Evolutionary conservation across 2,329 filamentous ascomycete species (phyloP).

Genomic region (Exophiala sp.): DNA sequence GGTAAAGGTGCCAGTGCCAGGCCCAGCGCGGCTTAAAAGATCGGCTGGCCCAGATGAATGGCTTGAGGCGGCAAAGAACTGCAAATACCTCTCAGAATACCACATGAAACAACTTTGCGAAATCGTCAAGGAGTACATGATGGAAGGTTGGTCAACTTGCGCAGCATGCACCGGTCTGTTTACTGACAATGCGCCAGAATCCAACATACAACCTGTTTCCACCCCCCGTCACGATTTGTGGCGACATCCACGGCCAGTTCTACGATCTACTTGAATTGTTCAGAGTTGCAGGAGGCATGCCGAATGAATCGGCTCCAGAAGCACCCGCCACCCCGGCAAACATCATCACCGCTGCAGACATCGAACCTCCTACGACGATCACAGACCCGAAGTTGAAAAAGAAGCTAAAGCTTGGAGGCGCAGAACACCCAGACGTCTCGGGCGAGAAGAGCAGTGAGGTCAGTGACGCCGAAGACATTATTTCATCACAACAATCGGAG

Average conservation of each 20-base stretch:
- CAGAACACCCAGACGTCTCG: slow-evolving; percentile 23
- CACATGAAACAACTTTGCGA: slow-evolving; percentile 99
- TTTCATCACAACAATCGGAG: slow-evolving; percentile 40
- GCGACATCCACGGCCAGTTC: slow-evolving; percentile 98
- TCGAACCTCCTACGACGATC: slow-evolving; percentile 85
- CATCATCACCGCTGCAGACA: slow-evolving; percentile 81
- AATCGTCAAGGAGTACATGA: slow-evolving; percentile 96
- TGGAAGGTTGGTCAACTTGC: slow-evolving; percentile 66
- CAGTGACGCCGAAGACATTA: slow-evolving; percentile 43
- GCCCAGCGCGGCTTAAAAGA: slow-evolving; percentile 75
- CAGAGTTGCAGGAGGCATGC: slow-evolving; percentile 93
- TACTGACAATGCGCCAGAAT: slow-evolving; percentile 55
- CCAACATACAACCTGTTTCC: slow-evolving; percentile 95
- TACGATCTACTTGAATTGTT: slow-evolving; percentile 97
- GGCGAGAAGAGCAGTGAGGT: slow-evolving; percentile 29
- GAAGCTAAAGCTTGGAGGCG: slow-evolving; percentile 60
- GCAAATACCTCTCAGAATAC: slow-evolving; percentile 89
- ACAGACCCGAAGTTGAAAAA: slow-evolving; percentile 80
- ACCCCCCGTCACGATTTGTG: slow-evolving; percentile 95
- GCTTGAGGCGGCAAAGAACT: slow-evolving; percentile 93
- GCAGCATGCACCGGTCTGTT: neutral
- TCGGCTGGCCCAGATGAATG: slow-evolving; percentile 90
- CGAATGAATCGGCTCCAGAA: slow-evolving; percentile 60
- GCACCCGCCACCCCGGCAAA: slow-evolving; percentile 62
- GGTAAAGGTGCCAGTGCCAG: slow-evolving; percentile 68